phyloP scores from a whole-genome alignment of 2,329 filamentous ascomycete species.

The Botrytis fragariae region DNA sequence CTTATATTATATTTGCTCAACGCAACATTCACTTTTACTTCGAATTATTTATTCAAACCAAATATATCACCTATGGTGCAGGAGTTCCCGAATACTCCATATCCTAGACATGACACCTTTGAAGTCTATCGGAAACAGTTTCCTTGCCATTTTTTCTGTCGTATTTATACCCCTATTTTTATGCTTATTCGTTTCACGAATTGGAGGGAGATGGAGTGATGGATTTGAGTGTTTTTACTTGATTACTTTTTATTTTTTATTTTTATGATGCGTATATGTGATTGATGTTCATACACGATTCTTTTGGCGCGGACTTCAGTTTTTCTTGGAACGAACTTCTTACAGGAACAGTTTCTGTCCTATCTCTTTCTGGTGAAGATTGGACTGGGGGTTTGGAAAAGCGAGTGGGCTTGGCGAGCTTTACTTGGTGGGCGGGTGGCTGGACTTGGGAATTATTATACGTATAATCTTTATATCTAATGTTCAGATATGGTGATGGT shows the following conservation, averaged over 20 bases:
- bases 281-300: constrained; percentile 21
- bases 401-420: neutral
- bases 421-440: neutral
- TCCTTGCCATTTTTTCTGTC: neutral
- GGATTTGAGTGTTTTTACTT: neutral
- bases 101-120: neutral
- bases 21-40: neutral
- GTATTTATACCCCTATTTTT: constrained; percentile 13
- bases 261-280: constrained; percentile 15
- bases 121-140: neutral
- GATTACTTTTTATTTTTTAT: neutral
- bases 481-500: neutral
- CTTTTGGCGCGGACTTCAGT: constrained; percentile 4
- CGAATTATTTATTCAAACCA: neutral
- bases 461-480: neutral
- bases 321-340: neutral
- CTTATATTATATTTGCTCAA: constrained; percentile 2
- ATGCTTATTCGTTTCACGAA: neutral
- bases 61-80: neutral
- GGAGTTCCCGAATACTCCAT: neutral
- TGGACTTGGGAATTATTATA: neutral
- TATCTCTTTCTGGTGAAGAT: neutral
- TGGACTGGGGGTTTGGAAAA: neutral
- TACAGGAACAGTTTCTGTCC: neutral
- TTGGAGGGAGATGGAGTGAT: neutral